phyloP scores from a whole-genome alignment of 2,329 filamentous ascomycete species.

The Alternaria sp. region DNA sequence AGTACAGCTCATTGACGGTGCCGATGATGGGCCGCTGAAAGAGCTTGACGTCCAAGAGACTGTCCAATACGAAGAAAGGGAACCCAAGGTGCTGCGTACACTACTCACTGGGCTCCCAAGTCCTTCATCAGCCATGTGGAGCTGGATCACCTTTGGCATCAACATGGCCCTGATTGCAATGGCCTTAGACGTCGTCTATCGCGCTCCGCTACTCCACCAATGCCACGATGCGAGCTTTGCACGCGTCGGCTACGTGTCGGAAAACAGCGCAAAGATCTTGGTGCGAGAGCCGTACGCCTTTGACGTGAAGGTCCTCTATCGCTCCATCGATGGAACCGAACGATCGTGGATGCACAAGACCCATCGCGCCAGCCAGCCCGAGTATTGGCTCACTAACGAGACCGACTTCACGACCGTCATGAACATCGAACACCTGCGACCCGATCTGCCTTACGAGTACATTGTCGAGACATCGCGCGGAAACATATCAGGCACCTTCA shows the following conservation, averaged over 20 bases:
- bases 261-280: conserved; percentile 78
- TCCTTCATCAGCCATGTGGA: conserved; percentile 70
- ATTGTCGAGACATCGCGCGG: conserved; percentile 71
- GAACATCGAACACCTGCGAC: conserved; percentile 68
- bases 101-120: conserved; percentile 79
- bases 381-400: conserved; percentile 67
- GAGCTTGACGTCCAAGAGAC: conserved; percentile 69
- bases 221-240: conserved; percentile 82
- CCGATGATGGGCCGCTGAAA: conserved; percentile 42
- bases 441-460: conserved; percentile 82
- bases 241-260: conserved; percentile 84
- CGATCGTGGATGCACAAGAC: conserved; percentile 43
- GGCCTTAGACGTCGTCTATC: conserved; percentile 78
- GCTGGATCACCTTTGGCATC: conserved; percentile 71
- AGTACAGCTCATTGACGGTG: conserved; percentile 50
- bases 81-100: conserved; percentile 65
- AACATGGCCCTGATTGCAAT: conserved; percentile 74
- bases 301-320: conserved; percentile 61
- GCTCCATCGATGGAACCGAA: conserved; percentile 34
- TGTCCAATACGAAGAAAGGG: conserved; percentile 64
- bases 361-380: conserved; percentile 39
- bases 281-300: conserved; percentile 81
- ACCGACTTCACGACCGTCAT: conserved; percentile 84
- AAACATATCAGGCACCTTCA: conserved; percentile 83
- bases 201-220: conserved; percentile 72